Conservation (phyloP, 2,329 filamentous ascomycete genomes). For the Dactylonectria estremocensis region DNA sequence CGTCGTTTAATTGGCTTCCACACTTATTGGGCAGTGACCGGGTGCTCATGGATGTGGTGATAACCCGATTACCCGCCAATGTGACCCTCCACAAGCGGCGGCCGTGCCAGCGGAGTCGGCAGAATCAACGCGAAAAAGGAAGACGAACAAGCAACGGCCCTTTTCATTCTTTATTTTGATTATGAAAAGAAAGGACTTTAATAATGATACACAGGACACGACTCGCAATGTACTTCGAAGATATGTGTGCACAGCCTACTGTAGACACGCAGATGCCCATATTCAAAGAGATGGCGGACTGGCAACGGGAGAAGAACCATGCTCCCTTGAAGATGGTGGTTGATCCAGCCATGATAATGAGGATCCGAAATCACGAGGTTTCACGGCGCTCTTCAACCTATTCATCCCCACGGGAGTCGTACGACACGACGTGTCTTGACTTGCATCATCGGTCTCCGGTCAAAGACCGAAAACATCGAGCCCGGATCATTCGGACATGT, state of each 20-base stretch:
- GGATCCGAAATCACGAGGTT: slow-evolving; percentile 1
- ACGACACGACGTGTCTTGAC: not conserved
- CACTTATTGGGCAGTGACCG: not conserved
- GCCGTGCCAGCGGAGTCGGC: not conserved
- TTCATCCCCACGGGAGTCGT: not conserved
- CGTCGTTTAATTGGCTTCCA: slow-evolving; percentile 3
- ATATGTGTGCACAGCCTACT: too few relatives aligned
- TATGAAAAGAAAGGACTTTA: not conserved
- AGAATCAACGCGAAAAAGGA: not conserved
- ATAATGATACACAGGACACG: not conserved
- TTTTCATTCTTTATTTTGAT: too few relatives aligned
- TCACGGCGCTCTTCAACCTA: not conserved
- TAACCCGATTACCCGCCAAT: slow-evolving; percentile 4
- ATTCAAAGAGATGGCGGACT: not conserved
- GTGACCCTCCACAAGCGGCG: not conserved
- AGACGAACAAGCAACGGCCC: not conserved
- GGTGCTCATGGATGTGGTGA: not conserved
- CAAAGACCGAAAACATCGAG: not conserved
- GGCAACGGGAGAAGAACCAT: too few relatives aligned
- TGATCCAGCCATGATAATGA: too few relatives aligned
- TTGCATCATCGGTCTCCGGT: slow-evolving; percentile 1
- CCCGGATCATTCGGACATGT: slow-evolving; percentile 30
- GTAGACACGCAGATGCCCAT: not conserved
- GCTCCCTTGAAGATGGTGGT: too few relatives aligned
- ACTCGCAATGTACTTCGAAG: not conserved